These are phyloP conservation scores for Boechera divaricarpa DNA, from an alignment of 345 rosid species.

Conservation along the genomic window DNA sequence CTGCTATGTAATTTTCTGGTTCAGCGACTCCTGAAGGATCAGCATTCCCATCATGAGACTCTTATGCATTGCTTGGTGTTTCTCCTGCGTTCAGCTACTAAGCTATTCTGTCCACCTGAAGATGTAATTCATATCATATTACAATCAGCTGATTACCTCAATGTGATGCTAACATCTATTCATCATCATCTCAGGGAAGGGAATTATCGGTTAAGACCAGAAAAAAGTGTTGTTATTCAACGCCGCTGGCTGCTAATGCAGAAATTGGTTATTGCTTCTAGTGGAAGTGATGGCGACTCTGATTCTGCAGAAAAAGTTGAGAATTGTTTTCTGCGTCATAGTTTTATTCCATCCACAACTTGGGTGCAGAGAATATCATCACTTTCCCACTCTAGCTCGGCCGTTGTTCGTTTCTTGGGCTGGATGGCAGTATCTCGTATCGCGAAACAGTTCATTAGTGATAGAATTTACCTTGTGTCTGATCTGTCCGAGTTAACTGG, in stretches of 20 bases:
- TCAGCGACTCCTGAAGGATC: slow-evolving; percentile 62
- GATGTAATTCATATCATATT: slow-evolving; percentile 65
- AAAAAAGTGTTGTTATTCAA: slow-evolving; percentile 52
- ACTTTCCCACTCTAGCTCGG: slow-evolving; percentile 65
- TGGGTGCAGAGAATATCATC: slow-evolving; percentile 69
- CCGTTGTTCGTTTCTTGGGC: slow-evolving; percentile 80
- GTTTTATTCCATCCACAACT: slow-evolving; percentile 65
- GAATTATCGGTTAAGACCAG: slow-evolving; percentile 51
- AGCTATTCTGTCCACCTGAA: slow-evolving; percentile 64
- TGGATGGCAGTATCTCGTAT: slow-evolving; percentile 88
- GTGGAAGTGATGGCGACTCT: slow-evolving; percentile 59
- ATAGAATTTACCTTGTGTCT: slow-evolving; percentile 63
- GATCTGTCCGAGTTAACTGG: slow-evolving; percentile 70
- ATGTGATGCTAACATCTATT: slow-evolving; percentile 56
- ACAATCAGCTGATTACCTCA: slow-evolving; percentile 65
- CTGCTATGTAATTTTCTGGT: slow-evolving; percentile 66
- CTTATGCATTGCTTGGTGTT: slow-evolving; percentile 76
- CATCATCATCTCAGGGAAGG: slow-evolving; percentile 58
- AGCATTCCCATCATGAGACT: slow-evolving; percentile 71
- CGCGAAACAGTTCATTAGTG: slow-evolving; percentile 61
- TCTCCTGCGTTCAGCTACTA: slow-evolving; percentile 70
- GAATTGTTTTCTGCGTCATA: slow-evolving; percentile 53
- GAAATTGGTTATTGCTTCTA: slow-evolving; percentile 72
- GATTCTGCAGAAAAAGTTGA: slow-evolving; percentile 50
- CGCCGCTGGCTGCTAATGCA: slow-evolving; percentile 75